These are phyloP conservation scores for Entomortierella chlamydospora DNA, from an alignment of 192 early-diverging fungal species.

Conservation along the genomic window DNA sequence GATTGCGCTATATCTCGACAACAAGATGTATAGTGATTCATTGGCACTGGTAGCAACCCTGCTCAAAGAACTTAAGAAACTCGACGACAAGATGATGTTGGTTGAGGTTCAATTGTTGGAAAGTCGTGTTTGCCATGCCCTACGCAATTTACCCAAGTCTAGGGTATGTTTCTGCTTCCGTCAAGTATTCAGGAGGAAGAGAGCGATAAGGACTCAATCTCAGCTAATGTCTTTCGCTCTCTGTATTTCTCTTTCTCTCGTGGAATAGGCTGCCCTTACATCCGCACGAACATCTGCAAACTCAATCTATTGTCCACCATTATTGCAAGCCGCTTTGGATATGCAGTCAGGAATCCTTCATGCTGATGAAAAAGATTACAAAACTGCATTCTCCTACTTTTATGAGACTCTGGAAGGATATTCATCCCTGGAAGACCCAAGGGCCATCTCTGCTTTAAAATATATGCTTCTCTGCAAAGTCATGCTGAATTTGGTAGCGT, in stretches of 20 bases:
- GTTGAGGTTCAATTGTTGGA: conserved; percentile 98
- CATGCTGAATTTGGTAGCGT: conserved; percentile 91
- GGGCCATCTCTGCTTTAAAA: conserved; percentile 91
- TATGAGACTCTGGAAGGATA: conserved; percentile 98
- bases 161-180: conserved; percentile 62
- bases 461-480: conserved; percentile 99
- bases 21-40: conserved; percentile 95
- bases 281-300: conserved; percentile 97
- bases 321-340: conserved; percentile 96
- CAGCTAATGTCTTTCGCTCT: too few relatives aligned
- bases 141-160: conserved; percentile 94
- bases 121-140: conserved; percentile 91
- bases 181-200: too few relatives aligned
- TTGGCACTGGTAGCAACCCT: conserved; percentile 84
- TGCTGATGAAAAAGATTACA: conserved; percentile 99
- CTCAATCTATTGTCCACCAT: conserved; percentile 96
- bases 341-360: conserved; percentile 98
- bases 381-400: conserved; percentile 97
- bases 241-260: not conserved
- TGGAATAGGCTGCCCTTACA: conserved; percentile 87
- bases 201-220: not conserved
- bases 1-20: conserved; percentile 89
- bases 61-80: conserved; percentile 95
- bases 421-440: conserved; percentile 87
- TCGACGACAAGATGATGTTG: conserved; percentile 98